Conservation (phyloP, 2,329 filamentous ascomycete genomes). For the Geosmithia morbida region DNA sequence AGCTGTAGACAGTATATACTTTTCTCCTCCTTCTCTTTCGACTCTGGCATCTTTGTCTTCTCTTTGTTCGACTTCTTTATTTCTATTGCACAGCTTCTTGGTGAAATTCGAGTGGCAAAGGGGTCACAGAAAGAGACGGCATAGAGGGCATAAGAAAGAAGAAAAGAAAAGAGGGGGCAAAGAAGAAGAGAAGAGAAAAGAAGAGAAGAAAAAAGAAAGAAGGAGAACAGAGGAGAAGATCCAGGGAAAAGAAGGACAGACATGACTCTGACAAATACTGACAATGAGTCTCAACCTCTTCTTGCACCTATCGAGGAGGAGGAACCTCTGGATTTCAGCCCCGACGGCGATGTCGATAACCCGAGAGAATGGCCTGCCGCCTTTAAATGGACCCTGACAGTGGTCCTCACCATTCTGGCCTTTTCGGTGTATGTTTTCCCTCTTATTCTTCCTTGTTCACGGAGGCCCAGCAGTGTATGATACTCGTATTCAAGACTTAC, state of each 20-base stretch:
- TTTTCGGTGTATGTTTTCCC: conserved; percentile 34
- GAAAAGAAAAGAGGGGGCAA: too few relatives aligned
- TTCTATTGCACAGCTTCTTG: too few relatives aligned
- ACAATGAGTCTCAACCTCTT: conserved; percentile 1
- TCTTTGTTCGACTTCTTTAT: too few relatives aligned
- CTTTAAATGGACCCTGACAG: conserved; percentile 40
- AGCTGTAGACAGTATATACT: too few relatives aligned
- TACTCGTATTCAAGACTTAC: not conserved
- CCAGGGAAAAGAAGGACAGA: not conserved
- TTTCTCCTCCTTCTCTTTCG: too few relatives aligned
- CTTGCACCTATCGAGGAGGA: not conserved
- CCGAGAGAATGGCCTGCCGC: conserved; percentile 35
- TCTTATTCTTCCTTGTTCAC: not conserved
- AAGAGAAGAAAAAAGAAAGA: not conserved
- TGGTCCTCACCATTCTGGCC: conserved; percentile 35
- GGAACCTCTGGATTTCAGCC: conserved; percentile 1
- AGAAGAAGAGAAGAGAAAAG: not conserved
- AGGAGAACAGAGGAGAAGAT: not conserved
- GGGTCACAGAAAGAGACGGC: too few relatives aligned
- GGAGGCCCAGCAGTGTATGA: too few relatives aligned
- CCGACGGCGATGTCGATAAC: conserved; percentile 18
- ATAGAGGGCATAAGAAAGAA: too few relatives aligned
- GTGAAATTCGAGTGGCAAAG: too few relatives aligned
- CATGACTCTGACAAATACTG: not conserved
- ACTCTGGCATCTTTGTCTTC: too few relatives aligned